Evolutionary conservation across 805 yeast genomes (phyloP).

Genomic region (Candida quercuum): DNA sequence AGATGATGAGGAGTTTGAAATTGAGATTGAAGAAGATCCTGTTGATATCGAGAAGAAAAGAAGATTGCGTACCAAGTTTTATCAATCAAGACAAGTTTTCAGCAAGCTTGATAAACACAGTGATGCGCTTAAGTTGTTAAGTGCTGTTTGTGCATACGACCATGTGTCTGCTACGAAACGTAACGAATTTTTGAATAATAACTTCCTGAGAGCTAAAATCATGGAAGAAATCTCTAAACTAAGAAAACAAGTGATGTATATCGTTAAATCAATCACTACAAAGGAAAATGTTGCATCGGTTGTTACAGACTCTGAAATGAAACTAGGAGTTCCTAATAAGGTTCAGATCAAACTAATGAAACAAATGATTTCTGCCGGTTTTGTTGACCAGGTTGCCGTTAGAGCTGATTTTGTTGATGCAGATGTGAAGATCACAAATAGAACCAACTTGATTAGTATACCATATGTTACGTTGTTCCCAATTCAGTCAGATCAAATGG

Average conservation of each 20-base stretch:
- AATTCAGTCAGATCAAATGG: conserved; percentile 26
- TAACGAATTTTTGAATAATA: conserved; percentile 43
- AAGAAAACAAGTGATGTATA: conserved; percentile 70
- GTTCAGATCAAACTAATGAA: conserved; percentile 72
- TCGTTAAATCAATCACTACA: conserved; percentile 63
- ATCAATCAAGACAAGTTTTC: conserved; percentile 55
- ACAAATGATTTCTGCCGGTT: conserved; percentile 92
- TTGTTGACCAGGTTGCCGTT: conserved; percentile 83
- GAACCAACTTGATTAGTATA: conserved; percentile 48
- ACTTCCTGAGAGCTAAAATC: conserved; percentile 70
- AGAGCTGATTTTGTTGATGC: conserved; percentile 71
- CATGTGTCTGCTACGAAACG: conserved; percentile 52
- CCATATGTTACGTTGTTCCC: conserved; percentile 59
- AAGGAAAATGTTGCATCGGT: conserved; percentile 53
- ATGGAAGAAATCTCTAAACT: conserved; percentile 84
- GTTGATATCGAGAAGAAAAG: conserved; percentile 31
- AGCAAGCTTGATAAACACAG: conserved; percentile 64
- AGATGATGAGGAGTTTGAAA: conserved; percentile 28
- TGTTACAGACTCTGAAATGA: conserved; percentile 38
- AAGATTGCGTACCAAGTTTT: conserved; percentile 44
- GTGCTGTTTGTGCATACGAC: conserved; percentile 85
- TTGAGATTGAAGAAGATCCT: conserved; percentile 30
- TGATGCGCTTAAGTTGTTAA: conserved; percentile 69
- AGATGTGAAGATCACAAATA: conserved; percentile 56
- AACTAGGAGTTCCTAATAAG: conserved; percentile 61